Evolutionary conservation across 305 asterid genomes (phyloP).

Genomic region (Fraxinus dipetala): DNA sequence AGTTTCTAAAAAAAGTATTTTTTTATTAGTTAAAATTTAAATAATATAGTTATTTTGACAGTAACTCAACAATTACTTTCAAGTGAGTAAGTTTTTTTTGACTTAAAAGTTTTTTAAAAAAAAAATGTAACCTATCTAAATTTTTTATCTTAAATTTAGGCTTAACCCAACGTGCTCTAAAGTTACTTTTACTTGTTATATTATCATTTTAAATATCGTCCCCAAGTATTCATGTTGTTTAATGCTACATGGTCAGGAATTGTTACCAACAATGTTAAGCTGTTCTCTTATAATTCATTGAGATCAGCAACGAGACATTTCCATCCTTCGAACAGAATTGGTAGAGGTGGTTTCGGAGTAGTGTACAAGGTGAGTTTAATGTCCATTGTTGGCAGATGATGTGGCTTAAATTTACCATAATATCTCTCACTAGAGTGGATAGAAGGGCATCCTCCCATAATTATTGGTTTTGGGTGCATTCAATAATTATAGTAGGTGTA

Average conservation of each 20-base stretch:
- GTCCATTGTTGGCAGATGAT: neutral
- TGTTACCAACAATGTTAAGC: slow-evolving; percentile 50
- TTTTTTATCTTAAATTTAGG: neutral
- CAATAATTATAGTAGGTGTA: neutral
- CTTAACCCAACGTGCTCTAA: neutral
- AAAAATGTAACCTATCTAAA: neutral
- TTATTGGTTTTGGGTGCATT: neutral
- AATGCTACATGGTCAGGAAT: slow-evolving; percentile 37
- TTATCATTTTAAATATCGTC: neutral
- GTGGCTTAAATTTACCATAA: neutral
- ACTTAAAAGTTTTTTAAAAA: neutral
- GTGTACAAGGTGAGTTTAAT: slow-evolving; percentile 54
- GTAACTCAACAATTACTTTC: neutral
- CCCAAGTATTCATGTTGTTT: neutral
- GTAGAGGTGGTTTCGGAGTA: slow-evolving; percentile 79
- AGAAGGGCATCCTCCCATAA: neutral
- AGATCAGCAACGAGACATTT: slow-evolving; percentile 70
- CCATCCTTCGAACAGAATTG: slow-evolving; percentile 63
- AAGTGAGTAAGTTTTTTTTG: neutral
- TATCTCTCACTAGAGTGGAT: neutral
- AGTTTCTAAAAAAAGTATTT: neutral
- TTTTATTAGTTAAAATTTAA: neutral
- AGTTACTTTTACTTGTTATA: neutral
- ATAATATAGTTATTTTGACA: neutral
- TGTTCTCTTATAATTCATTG: slow-evolving; percentile 57